Percentiles rank a stretch among this genome's conserved stretches.
Conservation (phyloP, 2,329 filamentous ascomycete genomes). For the Metarhizium humberi region DNA sequence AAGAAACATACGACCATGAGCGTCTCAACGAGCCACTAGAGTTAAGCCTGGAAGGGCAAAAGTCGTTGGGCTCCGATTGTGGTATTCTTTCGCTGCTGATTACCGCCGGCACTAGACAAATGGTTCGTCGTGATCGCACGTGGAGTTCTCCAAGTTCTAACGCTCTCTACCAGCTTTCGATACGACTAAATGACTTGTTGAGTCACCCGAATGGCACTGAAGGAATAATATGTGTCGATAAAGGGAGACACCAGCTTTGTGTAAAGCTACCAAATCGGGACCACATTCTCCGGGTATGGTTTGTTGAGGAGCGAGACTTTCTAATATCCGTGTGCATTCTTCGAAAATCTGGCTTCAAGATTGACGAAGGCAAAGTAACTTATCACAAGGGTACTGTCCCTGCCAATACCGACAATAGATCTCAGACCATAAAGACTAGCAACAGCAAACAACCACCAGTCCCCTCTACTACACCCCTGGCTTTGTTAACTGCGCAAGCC, state of each 20-base stretch:
- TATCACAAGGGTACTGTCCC: background rate
- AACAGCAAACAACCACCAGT: slow-evolving; percentile 6
- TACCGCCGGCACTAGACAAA: background rate
- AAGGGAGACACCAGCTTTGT: slow-evolving; percentile 11
- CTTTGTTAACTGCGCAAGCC: slow-evolving; percentile 1
- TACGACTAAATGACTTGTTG: slow-evolving; percentile 6
- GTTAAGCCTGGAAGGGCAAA: slow-evolving; percentile 4
- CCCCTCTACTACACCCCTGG: slow-evolving; percentile 17
- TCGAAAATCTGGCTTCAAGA: slow-evolving; percentile 19
- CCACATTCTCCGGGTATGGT: slow-evolving; percentile 17
- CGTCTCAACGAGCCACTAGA: slow-evolving; percentile 3
- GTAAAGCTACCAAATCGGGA: slow-evolving; percentile 16
- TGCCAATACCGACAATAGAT: slow-evolving; percentile 1
- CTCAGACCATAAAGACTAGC: background rate
- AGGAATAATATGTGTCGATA: slow-evolving; percentile 12
- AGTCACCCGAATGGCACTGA: slow-evolving; percentile 1
- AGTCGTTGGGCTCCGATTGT: slow-evolving; percentile 1
- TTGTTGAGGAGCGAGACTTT: slow-evolving; percentile 23
- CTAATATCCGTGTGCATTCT: slow-evolving; percentile 21
- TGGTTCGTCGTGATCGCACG: slow-evolving; percentile 2
- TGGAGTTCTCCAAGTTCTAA: slow-evolving; percentile 1
- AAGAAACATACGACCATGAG: slow-evolving; percentile 2
- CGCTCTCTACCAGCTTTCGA: slow-evolving; percentile 1
- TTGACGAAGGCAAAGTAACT: slow-evolving; percentile 10
- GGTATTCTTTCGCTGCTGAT: slow-evolving; percentile 4